These are phyloP conservation scores for Pythium sp. DNA, from an alignment of 352 stramenopile genomes.

Conservation along the genomic window DNA sequence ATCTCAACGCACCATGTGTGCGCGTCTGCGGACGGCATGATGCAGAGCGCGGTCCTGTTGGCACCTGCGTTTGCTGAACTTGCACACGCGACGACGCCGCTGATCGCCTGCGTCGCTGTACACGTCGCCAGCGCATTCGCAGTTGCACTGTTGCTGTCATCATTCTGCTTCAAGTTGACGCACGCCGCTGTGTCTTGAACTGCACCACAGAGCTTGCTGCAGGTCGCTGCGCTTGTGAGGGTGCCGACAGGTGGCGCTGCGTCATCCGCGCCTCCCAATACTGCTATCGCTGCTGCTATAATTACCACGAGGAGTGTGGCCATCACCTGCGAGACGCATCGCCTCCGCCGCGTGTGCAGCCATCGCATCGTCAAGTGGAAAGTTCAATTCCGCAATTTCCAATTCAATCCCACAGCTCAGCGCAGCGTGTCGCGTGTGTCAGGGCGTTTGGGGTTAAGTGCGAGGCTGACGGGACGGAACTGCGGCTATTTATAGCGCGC, in stretches of 20 bases:
- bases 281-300: background rate
- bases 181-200: background rate
- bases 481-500: background rate
- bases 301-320: background rate
- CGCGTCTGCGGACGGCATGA: conserved; percentile 5
- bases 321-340: background rate
- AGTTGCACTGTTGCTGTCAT: background rate
- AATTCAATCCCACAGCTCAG: background rate
- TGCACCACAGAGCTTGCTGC: conserved; percentile 12
- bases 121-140: background rate
- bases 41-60: conserved; percentile 8
- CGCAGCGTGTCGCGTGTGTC: background rate
- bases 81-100: conserved; percentile 6
- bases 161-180: conserved; percentile 8
- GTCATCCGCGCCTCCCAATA: background rate
- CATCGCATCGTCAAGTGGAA: background rate
- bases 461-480: too few relatives aligned
- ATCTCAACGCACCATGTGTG: conserved; percentile 11
- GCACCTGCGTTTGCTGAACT: background rate
- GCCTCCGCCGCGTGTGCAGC: background rate
- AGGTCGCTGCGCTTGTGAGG: background rate
- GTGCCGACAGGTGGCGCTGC: background rate
- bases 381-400: background rate
- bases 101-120: background rate
- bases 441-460: background rate